phyloP scores from a whole-genome alignment of 768 basidiomycete genomes.

The Mycena floridula region DNA sequence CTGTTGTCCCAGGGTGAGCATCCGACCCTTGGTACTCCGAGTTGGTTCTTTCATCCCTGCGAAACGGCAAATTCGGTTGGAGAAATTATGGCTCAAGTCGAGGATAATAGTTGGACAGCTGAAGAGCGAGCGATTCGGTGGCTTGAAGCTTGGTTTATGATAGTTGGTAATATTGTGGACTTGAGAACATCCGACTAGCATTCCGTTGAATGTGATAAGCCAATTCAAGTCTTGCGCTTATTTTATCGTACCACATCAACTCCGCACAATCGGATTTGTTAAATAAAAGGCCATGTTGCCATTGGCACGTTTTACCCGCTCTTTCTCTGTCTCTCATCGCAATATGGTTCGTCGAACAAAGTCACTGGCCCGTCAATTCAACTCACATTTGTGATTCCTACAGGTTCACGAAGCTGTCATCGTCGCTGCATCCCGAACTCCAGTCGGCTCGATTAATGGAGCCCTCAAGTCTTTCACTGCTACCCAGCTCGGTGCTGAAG shows the following conservation, averaged over 20 bases:
- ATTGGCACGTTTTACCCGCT: slow-evolving; percentile 28
- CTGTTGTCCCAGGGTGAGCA: slow-evolving; percentile 86
- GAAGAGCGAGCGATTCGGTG: slow-evolving; percentile 34
- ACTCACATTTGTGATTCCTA: slow-evolving; percentile 13
- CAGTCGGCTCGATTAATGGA: slow-evolving; percentile 91
- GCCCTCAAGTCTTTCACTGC: slow-evolving; percentile 84
- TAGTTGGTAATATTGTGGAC: slow-evolving; percentile 62
- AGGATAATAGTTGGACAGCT: slow-evolving; percentile 22
- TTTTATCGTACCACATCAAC: slow-evolving; percentile 34
- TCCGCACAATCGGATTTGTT: slow-evolving; percentile 9
- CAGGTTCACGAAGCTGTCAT: slow-evolving; percentile 82
- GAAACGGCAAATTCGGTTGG: slow-evolving; percentile 59
- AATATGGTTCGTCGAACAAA: slow-evolving; percentile 47
- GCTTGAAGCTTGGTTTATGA: slow-evolving; percentile 76
- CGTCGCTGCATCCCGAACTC: slow-evolving; percentile 89
- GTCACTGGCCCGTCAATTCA: neutral
- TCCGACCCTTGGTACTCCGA: slow-evolving; percentile 64
- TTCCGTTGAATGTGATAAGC: no score
- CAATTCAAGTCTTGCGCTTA: slow-evolving; percentile 3
- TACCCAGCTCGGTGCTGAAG: slow-evolving; percentile 82
- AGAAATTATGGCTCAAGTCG: slow-evolving; percentile 58
- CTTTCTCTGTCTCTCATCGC: slow-evolving; percentile 34
- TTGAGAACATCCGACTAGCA: slow-evolving; percentile 32
- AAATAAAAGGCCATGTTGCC: slow-evolving; percentile 42
- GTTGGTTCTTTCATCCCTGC: slow-evolving; percentile 89